A percentile compares a stretch with the other conserved stretches of the same genome.
phyloP scores from a whole-genome alignment of 345 rosid genomes.

The Salix suchowensis region DNA sequence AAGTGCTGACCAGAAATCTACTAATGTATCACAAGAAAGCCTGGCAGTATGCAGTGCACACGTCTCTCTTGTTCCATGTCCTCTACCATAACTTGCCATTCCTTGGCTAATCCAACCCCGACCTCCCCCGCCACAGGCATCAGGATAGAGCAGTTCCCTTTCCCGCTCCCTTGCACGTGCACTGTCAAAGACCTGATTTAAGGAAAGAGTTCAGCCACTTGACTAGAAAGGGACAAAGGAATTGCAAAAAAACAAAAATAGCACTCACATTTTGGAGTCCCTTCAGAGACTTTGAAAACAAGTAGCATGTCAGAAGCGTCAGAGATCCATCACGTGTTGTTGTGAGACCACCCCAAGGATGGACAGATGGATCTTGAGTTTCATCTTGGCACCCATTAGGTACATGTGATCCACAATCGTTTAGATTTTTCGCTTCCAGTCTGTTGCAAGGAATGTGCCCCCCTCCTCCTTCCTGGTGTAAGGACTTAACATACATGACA shows the following conservation, averaged over 20 bases:
- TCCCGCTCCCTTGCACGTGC: constrained; percentile 88
- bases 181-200: constrained; percentile 81
- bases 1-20: constrained; percentile 91
- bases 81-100: constrained; percentile 70
- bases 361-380: constrained; percentile 68
- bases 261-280: constrained; percentile 73
- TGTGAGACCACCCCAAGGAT: constrained; percentile 94
- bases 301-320: constrained; percentile 75
- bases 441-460: constrained; percentile 34
- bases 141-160: constrained; percentile 90
- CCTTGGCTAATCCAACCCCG: constrained; percentile 98
- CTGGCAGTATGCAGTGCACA: constrained; percentile 92
- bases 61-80: constrained; percentile 88
- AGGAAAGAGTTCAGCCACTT: constrained; percentile 37
- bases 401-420: constrained; percentile 30
- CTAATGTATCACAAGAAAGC: constrained; percentile 84
- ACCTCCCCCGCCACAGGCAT: constrained; percentile 98
- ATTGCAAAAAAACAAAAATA: background rate
- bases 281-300: constrained; percentile 62
- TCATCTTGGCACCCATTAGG: constrained; percentile 48
- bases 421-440: constrained; percentile 35
- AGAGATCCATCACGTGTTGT: constrained; percentile 72
- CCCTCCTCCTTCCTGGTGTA: constrained; percentile 53
- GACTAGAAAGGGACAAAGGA: constrained; percentile 1
- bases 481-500: constrained; percentile 69